Base-by-base conservation (phyloP, 2,329 filamentous ascomycete species). In the Trichoderma sp. region DNA sequence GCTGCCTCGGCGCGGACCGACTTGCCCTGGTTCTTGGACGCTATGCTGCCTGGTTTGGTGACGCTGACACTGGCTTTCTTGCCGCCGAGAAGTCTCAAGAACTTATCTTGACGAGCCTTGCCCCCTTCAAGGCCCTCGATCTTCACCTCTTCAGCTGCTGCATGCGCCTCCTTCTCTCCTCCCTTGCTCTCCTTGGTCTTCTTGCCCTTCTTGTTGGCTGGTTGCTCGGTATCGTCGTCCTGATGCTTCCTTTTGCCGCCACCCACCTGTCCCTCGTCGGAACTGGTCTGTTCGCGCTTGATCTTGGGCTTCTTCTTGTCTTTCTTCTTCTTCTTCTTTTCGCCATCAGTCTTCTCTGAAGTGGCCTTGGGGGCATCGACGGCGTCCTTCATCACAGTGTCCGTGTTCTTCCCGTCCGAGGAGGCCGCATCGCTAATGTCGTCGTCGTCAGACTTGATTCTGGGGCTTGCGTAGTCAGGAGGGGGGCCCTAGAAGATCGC, bases 31-130 rank as follows among this genome's bases (percentile, higher is more conserved):
- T 67, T 68, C 34, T 39, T 39, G 69, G 75, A 71, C 58, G 70
- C 61, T 26, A 55, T 44, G 51, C 66, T 62, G 51, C 66, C 61
- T 24, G 67, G 48, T 12, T 68, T 66, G 2, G 69, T 62, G 0
- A 70, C 65, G 7, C 68, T 71, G 34, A 72, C 74, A 21, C 77
- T 76, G 26, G 76, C 75, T 72, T 83, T 85, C 67, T 81, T 83
- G 2, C 77, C 82, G 21, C 85, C 85, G 4, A 88, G 77, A 1
- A 88, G 80, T 39, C 83, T 78, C 70, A 87, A 74, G 67, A 86
- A 87, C 74, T 88, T 88, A 67, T 77, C 76, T 69, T 86, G 83
- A 14, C 85, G 79, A 56, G 77, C 77, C 19, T 76, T 69, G 24
- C 81, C 83, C 39, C 85, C 85, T 45, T 80, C 80, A 41, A 88